These are phyloP conservation scores for Clitopilus passeckerianus DNA, from an alignment of 768 basidiomycete genomes.

Conservation along the genomic window DNA sequence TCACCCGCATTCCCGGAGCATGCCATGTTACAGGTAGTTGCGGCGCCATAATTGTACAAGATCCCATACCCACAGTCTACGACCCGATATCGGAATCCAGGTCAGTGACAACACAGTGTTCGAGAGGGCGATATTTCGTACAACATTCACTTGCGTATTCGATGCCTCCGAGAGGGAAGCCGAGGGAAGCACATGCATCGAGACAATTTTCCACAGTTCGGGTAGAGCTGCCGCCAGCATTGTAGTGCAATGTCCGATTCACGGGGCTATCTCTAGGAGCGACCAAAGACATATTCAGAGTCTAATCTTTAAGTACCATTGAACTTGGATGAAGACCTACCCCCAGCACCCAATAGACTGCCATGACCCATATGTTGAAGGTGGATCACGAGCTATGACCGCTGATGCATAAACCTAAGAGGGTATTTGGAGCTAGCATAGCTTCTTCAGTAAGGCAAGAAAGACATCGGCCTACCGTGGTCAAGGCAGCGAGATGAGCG, in stretches of 20 bases:
- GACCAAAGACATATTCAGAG: background rate
- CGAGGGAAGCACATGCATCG: constrained; percentile 9
- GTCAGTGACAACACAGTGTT: too few relatives aligned
- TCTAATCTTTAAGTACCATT: too few relatives aligned
- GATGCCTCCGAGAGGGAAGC: constrained; percentile 13
- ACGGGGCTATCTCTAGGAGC: constrained; percentile 6
- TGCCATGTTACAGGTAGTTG: constrained; percentile 5
- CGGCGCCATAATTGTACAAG: constrained; percentile 10
- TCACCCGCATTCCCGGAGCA: constrained; percentile 14
- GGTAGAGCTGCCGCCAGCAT: constrained; percentile 5
- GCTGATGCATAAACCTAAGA: background rate
- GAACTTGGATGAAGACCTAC: background rate
- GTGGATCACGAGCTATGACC: background rate
- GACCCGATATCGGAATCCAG: background rate
- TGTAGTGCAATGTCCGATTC: constrained; percentile 8
- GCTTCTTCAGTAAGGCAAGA: too few relatives aligned
- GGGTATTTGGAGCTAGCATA: background rate
- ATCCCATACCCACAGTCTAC: constrained; percentile 16
- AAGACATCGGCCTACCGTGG: too few relatives aligned
- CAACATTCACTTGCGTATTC: constrained; percentile 18
- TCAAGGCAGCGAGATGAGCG: too few relatives aligned
- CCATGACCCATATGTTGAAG: background rate
- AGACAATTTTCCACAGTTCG: constrained; percentile 15
- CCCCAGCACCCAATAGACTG: background rate
- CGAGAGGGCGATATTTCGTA: constrained; percentile 6